Base-by-base conservation (phyloP, 768 basidiomycete species). In the Agrocybe pediades region DNA sequence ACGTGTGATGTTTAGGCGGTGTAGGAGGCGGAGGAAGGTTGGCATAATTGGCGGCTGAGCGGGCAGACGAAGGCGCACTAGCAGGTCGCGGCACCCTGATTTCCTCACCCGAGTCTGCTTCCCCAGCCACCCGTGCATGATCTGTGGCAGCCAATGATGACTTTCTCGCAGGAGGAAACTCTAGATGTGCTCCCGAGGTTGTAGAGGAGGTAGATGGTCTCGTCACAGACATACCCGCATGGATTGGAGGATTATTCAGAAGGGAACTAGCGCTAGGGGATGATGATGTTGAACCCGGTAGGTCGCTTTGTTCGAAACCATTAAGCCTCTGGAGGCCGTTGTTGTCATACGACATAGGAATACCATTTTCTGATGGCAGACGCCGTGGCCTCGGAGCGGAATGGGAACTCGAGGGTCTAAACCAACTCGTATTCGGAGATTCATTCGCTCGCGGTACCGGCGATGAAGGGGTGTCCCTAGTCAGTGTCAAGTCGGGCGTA, bases 211-310 rank as follows among this genome's bases (percentile, higher is more conserved):
- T 49, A 19, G 64, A 58, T 15, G 70, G 55, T 20, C 62, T 60
- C 1, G 65, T 58, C 16, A 55, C 66, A 40, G 53, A 66, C 40
- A 48, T 54, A 25, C 51, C 42, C 60, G 60, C 30, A 27, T 53
- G 43, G 59, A 61, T 44, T 61, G 62, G 41, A 51, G 11, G 52
- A 59, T 47, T 49, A 24, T 58, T 62, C 33, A 57, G 48, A 33
- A 59, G 46, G 1, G 68, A 62, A 20, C 59, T 54, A 7, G 69
- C 65, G 40, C 64, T 65, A 17, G 65, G 64, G 8, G 70, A 70
- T 0, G 69, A 68, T 0, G 69, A 65, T 1, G 63, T 54, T 42
- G 70, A 71, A 15, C 58, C 65, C 21, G 65, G 62, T 19, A 64
- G 62, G 26, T 65, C 63, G 15, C 57, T 62, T 8, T 62, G 65